These are phyloP conservation scores for Rhizopogon rudus DNA, from an alignment of 768 basidiomycete genomes.

Conservation along the genomic window DNA sequence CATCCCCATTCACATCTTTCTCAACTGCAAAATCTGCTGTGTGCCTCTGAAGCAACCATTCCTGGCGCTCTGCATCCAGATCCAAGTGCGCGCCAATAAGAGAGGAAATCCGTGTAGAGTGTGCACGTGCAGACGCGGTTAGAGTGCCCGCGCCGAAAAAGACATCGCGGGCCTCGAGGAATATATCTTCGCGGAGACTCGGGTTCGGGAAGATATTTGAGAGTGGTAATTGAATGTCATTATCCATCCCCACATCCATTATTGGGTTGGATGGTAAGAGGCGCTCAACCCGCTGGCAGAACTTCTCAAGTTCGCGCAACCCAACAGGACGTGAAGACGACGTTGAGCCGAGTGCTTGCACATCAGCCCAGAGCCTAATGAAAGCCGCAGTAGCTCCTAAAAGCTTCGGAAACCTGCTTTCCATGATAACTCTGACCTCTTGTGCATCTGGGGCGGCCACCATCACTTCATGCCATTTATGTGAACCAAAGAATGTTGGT, in stretches of 20 bases:
- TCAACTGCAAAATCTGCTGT: constrained; percentile 65
- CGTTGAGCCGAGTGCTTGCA: constrained; percentile 46
- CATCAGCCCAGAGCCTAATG: constrained; percentile 64
- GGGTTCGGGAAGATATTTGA: constrained; percentile 58
- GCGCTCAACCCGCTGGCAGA: constrained; percentile 67
- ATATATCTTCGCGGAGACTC: constrained; percentile 80
- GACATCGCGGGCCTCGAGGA: constrained; percentile 82
- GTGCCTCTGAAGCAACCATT: constrained; percentile 65
- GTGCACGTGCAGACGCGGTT: constrained; percentile 46
- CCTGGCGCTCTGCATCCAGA: constrained; percentile 62
- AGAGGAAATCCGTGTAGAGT: constrained; percentile 44
- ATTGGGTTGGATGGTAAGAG: constrained; percentile 49
- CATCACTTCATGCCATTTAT: constrained; percentile 74
- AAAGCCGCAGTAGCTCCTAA: constrained; percentile 46
- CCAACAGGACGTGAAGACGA: constrained; percentile 61
- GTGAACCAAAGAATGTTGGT: constrained; percentile 77
- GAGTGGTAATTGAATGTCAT: constrained; percentile 30
- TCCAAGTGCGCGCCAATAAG: constrained; percentile 59
- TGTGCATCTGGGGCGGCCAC: constrained; percentile 54
- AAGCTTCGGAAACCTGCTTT: constrained; percentile 61
- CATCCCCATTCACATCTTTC: constrained; percentile 59
- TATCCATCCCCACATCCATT: constrained; percentile 36
- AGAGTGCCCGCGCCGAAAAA: constrained; percentile 76
- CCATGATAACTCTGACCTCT: constrained; percentile 71
- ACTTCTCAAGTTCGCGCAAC: constrained; percentile 77